These are phyloP conservation scores for Fraxinus floribunda DNA, from an alignment of 305 asterid genomes.

Conservation along the genomic window DNA sequence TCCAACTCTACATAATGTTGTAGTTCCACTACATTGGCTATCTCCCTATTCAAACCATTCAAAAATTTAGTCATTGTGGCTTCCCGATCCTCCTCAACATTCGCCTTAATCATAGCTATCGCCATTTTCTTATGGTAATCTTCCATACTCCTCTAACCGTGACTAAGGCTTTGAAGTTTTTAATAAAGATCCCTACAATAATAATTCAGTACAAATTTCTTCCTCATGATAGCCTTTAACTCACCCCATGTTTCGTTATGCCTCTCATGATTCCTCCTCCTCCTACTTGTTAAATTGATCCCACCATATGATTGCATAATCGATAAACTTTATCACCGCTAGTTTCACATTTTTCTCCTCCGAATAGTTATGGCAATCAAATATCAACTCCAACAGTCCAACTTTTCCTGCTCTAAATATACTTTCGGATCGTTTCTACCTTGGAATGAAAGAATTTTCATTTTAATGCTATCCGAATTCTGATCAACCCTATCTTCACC, in stretches of 20 bases:
- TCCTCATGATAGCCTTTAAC: neutral
- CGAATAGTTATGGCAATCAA: too few species aligned
- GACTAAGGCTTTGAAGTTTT: neutral
- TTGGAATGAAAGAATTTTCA: too few species aligned
- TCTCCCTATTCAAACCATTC: neutral
- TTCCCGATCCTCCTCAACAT: neutral
- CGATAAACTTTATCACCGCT: too few species aligned
- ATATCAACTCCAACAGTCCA: too few species aligned
- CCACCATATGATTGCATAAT: too few species aligned
- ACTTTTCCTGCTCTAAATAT: too few species aligned
- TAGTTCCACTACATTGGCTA: neutral
- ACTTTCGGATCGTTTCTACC: too few species aligned
- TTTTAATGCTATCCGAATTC: too few species aligned
- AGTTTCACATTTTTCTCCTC: too few species aligned
- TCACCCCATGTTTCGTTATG: neutral
- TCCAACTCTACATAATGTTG: neutral
- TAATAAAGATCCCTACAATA: neutral
- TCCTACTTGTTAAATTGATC: too few species aligned
- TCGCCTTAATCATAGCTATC: neutral
- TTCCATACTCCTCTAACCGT: neutral
- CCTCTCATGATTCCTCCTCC: neutral
- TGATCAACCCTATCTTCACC: neutral
- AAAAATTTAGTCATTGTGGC: neutral
- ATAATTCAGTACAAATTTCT: too few species aligned
- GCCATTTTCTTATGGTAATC: neutral